A percentile compares a stretch with the other conserved stretches of the same genome.
Conservation (phyloP, 306 rosid species). For the Quercus suber region DNA sequence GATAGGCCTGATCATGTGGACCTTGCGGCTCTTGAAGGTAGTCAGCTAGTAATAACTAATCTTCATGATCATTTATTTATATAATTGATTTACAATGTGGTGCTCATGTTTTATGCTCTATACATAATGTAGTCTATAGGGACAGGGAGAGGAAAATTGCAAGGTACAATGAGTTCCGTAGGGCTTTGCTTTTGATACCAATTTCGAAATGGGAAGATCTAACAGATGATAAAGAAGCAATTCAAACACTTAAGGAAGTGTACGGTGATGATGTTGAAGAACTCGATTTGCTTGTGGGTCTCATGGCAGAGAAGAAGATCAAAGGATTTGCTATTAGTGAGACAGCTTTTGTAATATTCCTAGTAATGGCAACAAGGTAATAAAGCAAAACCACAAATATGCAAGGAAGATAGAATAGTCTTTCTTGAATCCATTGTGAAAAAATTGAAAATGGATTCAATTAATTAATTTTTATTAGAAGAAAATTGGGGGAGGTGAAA, state of each 20-base stretch:
- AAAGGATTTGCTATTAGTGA: conserved; percentile 65
- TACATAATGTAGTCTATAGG: conserved; percentile 47
- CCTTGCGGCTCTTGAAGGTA: conserved; percentile 59
- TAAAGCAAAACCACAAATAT: too few species aligned
- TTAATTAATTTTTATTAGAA: too few species aligned
- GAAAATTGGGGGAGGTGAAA: too few species aligned
- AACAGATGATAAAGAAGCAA: conserved; percentile 50
- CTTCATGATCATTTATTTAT: background rate
- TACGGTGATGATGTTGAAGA: conserved; percentile 59
- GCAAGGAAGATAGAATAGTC: background rate
- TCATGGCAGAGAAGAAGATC: conserved; percentile 69
- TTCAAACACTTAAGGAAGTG: conserved; percentile 39
- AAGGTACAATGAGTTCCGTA: conserved; percentile 56
- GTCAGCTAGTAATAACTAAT: background rate
- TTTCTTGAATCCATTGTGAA: background rate
- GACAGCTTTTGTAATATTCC: conserved; percentile 51
- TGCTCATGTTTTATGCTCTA: background rate
- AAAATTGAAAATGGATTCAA: too few species aligned
- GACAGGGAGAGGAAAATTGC: conserved; percentile 58
- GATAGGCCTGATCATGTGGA: conserved; percentile 57
- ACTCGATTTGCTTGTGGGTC: conserved; percentile 52
- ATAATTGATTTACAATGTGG: background rate
- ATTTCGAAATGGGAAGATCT: conserved; percentile 57
- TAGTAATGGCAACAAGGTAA: conserved; percentile 60
- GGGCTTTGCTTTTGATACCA: conserved; percentile 43